Base-by-base conservation (phyloP, 768 basidiomycete species). In the Chalciporus chontae region DNA sequence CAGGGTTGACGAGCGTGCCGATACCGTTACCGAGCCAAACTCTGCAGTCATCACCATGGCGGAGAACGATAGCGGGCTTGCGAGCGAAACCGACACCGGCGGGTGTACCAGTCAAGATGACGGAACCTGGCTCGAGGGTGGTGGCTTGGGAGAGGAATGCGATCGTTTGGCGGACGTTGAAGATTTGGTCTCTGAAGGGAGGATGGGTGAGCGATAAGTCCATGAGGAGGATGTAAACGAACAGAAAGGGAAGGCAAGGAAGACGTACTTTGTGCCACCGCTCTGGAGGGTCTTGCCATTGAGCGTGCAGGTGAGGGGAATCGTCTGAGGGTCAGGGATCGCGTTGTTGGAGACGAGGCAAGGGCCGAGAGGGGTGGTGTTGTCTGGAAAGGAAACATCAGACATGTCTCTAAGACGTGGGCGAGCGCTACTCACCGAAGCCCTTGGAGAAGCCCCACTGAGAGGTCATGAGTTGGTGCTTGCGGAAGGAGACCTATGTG, bases 361-460 rank as follows among this genome's bases (percentile, higher is more conserved):
- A 2, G 92, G 92, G 0, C 92, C 92, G 34, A 92, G 68, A 1
- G 92, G 92, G 13, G 70, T 77, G 3, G 74, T 71, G 27, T 73
- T 61, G 45, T 72, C 68, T 68, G 43, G 4, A 18, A 8, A 27
- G 4, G 1, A 11, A 11, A 31, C 1, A 11, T 31, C 5, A 26
- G 13, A 21, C 1, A 24, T 4, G 29, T 11, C 21, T 4, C 21
- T 21, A 8, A 14, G 23, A 13, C 8, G 23, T 18, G 7, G 18
- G 17, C 8, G 38, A 18, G 21, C 18, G 36, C 15, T 37, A 58
- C 77, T 21, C 50, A 85, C 90, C 91, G 57, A 91, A 94, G 37
- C 85, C 77, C 67, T 94, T 94, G 23, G 89, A 90, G 68, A 90
- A 93, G 26, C 79, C 74, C 91, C 92, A 94, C 58, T 94, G 92